Conservation (phyloP, 2,329 filamentous ascomycete species). For the Neofusicoccum sp. region DNA sequence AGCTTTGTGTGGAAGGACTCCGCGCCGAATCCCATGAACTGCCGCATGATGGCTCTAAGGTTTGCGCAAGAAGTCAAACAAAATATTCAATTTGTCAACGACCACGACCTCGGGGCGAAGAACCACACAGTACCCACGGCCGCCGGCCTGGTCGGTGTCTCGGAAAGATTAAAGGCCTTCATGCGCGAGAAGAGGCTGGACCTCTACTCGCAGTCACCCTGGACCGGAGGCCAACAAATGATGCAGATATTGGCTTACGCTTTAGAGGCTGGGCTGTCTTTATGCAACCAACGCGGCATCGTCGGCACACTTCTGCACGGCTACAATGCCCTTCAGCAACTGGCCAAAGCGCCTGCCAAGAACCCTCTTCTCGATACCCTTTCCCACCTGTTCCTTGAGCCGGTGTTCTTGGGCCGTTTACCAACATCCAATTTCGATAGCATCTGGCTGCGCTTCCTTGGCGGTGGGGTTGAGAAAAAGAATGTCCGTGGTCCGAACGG, state of each 20-base stretch:
- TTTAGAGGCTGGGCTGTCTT: background rate
- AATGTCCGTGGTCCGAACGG: background rate
- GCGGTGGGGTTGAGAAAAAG: background rate
- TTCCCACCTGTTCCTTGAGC: constrained; percentile 1
- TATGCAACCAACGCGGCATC: constrained; percentile 15
- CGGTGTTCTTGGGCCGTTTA: constrained; percentile 1
- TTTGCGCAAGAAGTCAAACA: constrained; percentile 4
- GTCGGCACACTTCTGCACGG: constrained; percentile 4
- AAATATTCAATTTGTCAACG: background rate
- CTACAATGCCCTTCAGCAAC: constrained; percentile 15
- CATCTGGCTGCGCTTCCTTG: constrained; percentile 4
- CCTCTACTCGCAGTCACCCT: constrained; percentile 15
- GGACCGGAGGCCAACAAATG: constrained; percentile 12
- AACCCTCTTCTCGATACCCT: constrained; percentile 6
- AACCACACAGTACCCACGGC: background rate
- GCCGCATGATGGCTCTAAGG: constrained; percentile 11
- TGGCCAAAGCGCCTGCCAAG: background rate
- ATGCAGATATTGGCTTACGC: background rate
- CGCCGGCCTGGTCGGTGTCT: background rate
- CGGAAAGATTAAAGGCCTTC: background rate
- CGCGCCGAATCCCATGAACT: background rate
- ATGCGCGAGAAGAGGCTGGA: background rate
- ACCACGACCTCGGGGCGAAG: background rate
- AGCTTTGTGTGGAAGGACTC: background rate
- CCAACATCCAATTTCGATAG: background rate